Conservation (phyloP, 257 asterid genomes). For the Fraxinus pennsylvanica region DNA sequence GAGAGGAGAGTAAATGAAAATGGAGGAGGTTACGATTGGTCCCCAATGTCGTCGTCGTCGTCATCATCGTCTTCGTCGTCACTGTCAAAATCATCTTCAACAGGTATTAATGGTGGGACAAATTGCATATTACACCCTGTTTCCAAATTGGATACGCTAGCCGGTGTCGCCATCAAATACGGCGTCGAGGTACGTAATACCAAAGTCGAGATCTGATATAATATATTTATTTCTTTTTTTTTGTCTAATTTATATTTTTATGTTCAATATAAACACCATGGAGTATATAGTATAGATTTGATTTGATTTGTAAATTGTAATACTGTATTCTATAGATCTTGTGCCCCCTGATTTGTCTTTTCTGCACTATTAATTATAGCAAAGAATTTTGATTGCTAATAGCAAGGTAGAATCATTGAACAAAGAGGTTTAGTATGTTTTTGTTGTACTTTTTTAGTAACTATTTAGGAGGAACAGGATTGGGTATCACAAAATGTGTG, state of each 20-base stretch:
- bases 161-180: conserved; percentile 75
- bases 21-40: conserved; percentile 28
- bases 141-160: conserved; percentile 67
- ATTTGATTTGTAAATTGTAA: conserved; percentile 4
- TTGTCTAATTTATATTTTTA: background rate
- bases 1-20: conserved; percentile 31
- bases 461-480: too few relatives aligned
- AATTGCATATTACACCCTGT: conserved; percentile 54
- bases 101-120: conserved; percentile 31
- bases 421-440: background rate
- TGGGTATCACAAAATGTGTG: too few relatives aligned
- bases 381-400: background rate
- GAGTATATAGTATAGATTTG: background rate
- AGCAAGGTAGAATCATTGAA: background rate
- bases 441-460: background rate
- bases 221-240: background rate
- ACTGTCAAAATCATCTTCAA: conserved; percentile 36
- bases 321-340: conserved; percentile 4
- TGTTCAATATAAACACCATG: background rate
- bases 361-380: background rate
- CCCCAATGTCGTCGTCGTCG: background rate
- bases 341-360: conserved; percentile 6
- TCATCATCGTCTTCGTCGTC: conserved; percentile 29
- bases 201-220: background rate
- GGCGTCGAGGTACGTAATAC: conserved; percentile 65